Conservation (phyloP, 305 asterid species). For the Solanum aculeatissimum region DNA sequence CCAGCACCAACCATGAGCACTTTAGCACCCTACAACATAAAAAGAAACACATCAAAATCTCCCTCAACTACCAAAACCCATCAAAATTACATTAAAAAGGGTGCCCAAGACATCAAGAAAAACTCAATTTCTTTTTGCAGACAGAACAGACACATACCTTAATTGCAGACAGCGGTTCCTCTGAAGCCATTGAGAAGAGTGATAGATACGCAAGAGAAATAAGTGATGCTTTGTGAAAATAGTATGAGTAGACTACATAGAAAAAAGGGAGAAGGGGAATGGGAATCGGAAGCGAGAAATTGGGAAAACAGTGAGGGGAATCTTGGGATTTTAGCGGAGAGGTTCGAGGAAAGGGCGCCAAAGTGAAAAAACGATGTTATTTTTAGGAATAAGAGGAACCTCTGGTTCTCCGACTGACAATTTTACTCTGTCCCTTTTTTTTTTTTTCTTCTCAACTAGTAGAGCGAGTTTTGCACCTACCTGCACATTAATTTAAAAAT, state of each 20-base stretch:
- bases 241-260: slow-evolving; percentile 3
- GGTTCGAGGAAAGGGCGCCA: slow-evolving; percentile 45
- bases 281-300: slow-evolving; percentile 12
- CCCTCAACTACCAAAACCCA: background rate
- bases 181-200: slow-evolving; percentile 44
- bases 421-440: background rate
- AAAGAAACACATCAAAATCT: background rate
- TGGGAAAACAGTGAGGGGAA: slow-evolving; percentile 5
- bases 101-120: background rate
- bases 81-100: background rate
- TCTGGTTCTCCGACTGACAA: background rate
- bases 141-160: slow-evolving; percentile 23
- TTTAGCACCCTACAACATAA: slow-evolving; percentile 51
- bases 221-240: slow-evolving; percentile 6
- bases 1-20: slow-evolving; percentile 99
- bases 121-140: background rate
- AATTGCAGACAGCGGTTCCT: slow-evolving; percentile 45
- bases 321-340: slow-evolving; percentile 9
- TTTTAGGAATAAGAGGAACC: background rate
- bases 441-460: background rate
- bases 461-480: too few relatives aligned
- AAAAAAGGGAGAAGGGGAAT: background rate
- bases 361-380: slow-evolving; percentile 7
- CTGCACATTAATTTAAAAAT: too few relatives aligned
- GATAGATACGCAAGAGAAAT: background rate